Conservation (phyloP, 768 basidiomycete genomes). For the Rhizopogon roseolus region DNA sequence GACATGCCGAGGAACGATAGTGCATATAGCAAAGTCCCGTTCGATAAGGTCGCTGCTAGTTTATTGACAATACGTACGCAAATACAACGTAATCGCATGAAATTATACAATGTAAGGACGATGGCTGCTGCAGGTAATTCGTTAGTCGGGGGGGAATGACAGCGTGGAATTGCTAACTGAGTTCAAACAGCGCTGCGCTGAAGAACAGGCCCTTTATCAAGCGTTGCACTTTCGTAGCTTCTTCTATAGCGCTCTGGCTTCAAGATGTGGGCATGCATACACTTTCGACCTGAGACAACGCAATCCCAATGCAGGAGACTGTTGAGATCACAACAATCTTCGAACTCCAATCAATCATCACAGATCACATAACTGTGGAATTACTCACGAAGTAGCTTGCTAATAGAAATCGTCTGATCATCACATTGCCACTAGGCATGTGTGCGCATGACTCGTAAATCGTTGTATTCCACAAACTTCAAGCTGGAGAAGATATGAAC, state of each 20-base stretch:
- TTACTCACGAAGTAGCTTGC: conserved; percentile 1
- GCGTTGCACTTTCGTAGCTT: neutral
- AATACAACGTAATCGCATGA: neutral
- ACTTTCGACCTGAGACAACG: neutral
- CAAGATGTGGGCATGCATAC: conserved; percentile 1
- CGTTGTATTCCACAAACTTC: neutral
- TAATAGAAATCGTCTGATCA: neutral
- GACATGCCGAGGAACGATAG: conserved; percentile 4
- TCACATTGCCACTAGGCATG: neutral
- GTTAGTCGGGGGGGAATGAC: neutral
- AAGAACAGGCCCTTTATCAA: conserved; percentile 1
- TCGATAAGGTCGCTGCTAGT: neutral
- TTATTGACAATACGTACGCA: neutral
- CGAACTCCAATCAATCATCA: neutral
- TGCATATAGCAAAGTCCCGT: conserved; percentile 9
- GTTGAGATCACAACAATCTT: conserved; percentile 4
- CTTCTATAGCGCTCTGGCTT: neutral
- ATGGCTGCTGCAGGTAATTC: neutral
- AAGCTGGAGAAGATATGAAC: no score
- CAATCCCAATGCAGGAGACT: neutral
- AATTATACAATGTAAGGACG: neutral
- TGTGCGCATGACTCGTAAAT: neutral
- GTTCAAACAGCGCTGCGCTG: neutral
- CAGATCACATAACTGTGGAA: neutral
- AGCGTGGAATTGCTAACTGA: neutral